Conservation (phyloP, 1,284 basidiomycete species). For the Albatrellus sp. region DNA sequence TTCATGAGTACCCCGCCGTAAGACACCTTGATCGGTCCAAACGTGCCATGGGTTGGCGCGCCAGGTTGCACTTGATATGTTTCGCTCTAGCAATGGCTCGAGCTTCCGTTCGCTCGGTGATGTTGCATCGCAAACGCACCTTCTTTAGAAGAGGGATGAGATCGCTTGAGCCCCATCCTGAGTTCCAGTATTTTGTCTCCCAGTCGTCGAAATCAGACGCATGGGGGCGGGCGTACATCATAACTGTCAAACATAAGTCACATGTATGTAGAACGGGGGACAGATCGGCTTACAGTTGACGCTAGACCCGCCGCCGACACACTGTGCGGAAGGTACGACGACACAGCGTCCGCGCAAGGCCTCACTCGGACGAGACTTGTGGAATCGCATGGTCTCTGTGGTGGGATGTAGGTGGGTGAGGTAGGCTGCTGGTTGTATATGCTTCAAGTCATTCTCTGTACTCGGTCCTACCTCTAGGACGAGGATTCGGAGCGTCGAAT, state of each 20-base stretch:
- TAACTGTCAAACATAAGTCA: slow-evolving; percentile 21
- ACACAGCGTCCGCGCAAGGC: slow-evolving; percentile 27
- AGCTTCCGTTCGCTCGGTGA: not conserved
- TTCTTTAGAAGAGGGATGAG: slow-evolving; percentile 40
- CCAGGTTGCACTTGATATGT: slow-evolving; percentile 5
- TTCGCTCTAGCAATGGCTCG: slow-evolving; percentile 4
- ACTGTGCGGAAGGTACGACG: slow-evolving; percentile 26
- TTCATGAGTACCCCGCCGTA: slow-evolving; percentile 13
- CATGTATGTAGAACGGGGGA: too few relatives aligned
- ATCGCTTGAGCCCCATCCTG: slow-evolving; percentile 40
- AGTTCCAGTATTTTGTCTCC: slow-evolving; percentile 32
- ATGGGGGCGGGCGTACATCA: slow-evolving; percentile 39
- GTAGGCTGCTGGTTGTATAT: slow-evolving; percentile 34
- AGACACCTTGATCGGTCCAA: slow-evolving; percentile 17
- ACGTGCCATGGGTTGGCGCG: slow-evolving; percentile 13
- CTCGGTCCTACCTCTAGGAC: slow-evolving; percentile 29
- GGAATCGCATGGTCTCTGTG: slow-evolving; percentile 24
- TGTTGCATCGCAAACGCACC: slow-evolving; percentile 19
- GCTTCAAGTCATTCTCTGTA: slow-evolving; percentile 23
- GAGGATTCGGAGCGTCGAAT: slow-evolving; percentile 24
- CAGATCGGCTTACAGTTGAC: slow-evolving; percentile 31
- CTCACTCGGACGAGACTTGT: slow-evolving; percentile 24
- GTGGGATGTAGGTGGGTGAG: slow-evolving; percentile 21
- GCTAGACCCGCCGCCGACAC: slow-evolving; percentile 39
- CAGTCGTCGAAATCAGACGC: slow-evolving; percentile 50